Evolutionary conservation across 73 alveolate genomes (phyloP).

Genomic region (Breviolum minutum): DNA sequence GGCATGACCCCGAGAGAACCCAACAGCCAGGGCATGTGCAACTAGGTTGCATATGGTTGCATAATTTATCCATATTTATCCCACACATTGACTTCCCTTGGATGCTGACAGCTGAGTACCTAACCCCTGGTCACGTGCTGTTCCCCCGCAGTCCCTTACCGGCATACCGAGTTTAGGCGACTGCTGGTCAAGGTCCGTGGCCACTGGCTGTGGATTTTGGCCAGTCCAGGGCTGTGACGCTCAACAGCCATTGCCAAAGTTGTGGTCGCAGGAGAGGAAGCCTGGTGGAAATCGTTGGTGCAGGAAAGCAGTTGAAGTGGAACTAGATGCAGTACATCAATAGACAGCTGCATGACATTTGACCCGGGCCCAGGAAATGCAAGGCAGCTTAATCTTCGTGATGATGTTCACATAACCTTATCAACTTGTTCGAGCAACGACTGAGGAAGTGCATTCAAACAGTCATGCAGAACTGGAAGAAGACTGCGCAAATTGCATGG

Average conservation of each 20-base stretch:
- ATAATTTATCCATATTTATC: background rate
- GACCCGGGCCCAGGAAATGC: background rate
- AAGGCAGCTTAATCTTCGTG: background rate
- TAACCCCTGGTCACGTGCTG: no score
- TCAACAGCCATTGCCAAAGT: conserved; percentile 68
- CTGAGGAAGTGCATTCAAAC: conserved; percentile 43
- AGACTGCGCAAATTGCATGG: conserved; percentile 39
- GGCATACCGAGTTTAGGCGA: background rate
- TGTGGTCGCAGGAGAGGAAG: conserved; percentile 77
- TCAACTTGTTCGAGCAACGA: no score
- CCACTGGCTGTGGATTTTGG: conserved; percentile 91
- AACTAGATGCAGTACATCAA: no score
- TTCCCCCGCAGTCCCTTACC: no score
- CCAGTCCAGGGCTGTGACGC: conserved; percentile 54
- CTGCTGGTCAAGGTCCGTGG: conserved; percentile 65
- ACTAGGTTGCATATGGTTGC: background rate
- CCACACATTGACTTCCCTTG: background rate
- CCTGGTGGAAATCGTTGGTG: background rate
- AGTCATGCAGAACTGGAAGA: conserved; percentile 43
- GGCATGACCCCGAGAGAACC: background rate
- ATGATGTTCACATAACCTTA: background rate
- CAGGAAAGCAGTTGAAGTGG: background rate
- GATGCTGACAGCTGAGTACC: no score
- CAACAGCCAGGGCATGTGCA: conserved; percentile 74
- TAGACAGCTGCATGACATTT: no score